Base-by-base conservation (phyloP, 1,139 yeast genomes). In the Trichomonascaceae sp. region DNA sequence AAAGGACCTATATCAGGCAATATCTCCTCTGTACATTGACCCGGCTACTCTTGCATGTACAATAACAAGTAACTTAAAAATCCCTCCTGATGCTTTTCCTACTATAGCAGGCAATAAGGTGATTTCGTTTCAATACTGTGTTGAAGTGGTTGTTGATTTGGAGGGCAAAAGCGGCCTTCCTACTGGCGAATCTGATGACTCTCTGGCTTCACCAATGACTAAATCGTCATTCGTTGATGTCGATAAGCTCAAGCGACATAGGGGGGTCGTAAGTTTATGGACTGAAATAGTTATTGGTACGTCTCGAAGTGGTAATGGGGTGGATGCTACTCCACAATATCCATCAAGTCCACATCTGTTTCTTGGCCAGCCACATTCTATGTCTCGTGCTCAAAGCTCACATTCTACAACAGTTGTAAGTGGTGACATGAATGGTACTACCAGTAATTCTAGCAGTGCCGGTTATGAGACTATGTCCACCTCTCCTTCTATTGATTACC, bases 51-150 rank as follows among this genome's bases (percentile, higher is more conserved):
- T 83, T 48, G 71, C 76, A 38, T 77, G 84, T 36, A 84, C 80
- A 45, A 77, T 85, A 4, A 80, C 80, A 43, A 81, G 91, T 1
- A 80, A 81, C 49, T 70, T 90, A 22, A 74, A 84, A 58, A 83
- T 90, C 0, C 96, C 97, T 0, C 81, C 87, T 0, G 96, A 90
- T 62, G 83, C 88, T 0, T 88, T 90, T 66, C 95, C 96, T 0
- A 87, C 96, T 0, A 85, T 89, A 13, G 78, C 80, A 44, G 87
- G 87, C 1, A 82, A 88, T 57, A 84, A 84, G 1, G 72, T 85
- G 51, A 89, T 89, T 4, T 80, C 90, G 1, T 90, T 90, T 68
- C 95, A 87, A 63, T 90, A 90, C 66, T 87, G 86, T 65, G 74
- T 90, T 17, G 97, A 90, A 66, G 93, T 86, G 1, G 77, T 89